These are phyloP conservation scores for Gremmenia infestans DNA, from an alignment of 2,329 filamentous ascomycete genomes.

Conservation along the genomic window DNA sequence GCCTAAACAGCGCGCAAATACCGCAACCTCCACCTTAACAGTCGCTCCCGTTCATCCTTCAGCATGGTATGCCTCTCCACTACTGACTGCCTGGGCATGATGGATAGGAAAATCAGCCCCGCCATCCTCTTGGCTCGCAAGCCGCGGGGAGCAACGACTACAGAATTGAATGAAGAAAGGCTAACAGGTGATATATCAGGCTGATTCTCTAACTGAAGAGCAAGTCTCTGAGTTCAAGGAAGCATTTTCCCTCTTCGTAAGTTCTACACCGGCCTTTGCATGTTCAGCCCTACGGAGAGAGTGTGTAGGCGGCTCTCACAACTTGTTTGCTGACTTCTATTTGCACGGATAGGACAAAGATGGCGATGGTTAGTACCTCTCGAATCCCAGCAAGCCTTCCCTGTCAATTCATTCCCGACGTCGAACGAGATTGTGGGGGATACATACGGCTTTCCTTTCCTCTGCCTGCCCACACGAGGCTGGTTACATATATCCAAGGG, in stretches of 20 bases:
- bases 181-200: constrained; percentile 48
- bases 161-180: constrained; percentile 18
- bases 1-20: background rate
- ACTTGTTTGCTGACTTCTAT: constrained; percentile 24
- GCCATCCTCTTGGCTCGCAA: constrained; percentile 15
- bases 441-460: background rate
- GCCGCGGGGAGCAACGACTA: constrained; percentile 7
- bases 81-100: background rate
- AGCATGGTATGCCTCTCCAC: constrained; percentile 21
- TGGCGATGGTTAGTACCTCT: constrained; percentile 70
- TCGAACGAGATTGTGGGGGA: background rate
- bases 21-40: constrained; percentile 1
- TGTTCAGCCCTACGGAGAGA: constrained; percentile 12
- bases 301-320: constrained; percentile 15
- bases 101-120: constrained; percentile 19
- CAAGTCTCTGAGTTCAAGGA: constrained; percentile 99
- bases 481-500: background rate
- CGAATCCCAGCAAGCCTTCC: background rate
- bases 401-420: background rate
- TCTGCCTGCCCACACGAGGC: background rate
- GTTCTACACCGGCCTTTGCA: constrained; percentile 37
- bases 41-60: constrained; percentile 4
- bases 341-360: constrained; percentile 67
- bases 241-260: constrained; percentile 99
- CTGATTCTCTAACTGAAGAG: constrained; percentile 98